Evolutionary conservation across 164 flowering plant genomes (phyloP), one percentile per base, ranked within the genome.

Genomic region (Kingdonia uniflora): DNA sequence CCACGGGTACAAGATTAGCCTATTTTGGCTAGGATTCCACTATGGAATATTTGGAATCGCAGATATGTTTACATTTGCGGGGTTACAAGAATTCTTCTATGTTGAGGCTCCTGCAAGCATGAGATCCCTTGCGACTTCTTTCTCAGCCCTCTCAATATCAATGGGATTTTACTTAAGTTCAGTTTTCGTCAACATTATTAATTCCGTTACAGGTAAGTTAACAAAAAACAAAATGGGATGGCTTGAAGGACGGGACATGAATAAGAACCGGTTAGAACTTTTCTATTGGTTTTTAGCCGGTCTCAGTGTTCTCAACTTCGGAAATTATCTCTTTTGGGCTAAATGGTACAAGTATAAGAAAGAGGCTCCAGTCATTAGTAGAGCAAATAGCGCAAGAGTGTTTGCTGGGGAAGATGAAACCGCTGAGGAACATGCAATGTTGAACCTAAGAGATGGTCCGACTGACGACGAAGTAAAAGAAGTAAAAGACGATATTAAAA

Each of bases 21-120:
- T 83, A 51, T 79, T 80, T 44, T 83, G 86, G 85, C 72, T 80
- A 14, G 70, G 81, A 0, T 84, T 83, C 2, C 87, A 80, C 58
- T 83, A 71, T 42, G 59, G 79, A 2, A 76, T 83, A 14, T 83
- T 79, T 16, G 91, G 91, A 11, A 26, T 80, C 2, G 72, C 86
- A 7, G 91, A 83, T 59, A 80, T 83, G 91, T 75, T 83, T 61
- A 80, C 91, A 2, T 84, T 84, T 0, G 91, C 80, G 14, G 91
- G 91, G 5, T 72, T 83, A 21, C 66, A 80, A 4, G 91, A 83
- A 64, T 83, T 83, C 62, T 80, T 83, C 71, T 83, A 83, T 68
- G 74, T 69, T 49, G 84, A 83, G 39, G 69, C 80, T 11, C 17
- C 69, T 39, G 64, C 72, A 56, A 83, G 84, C 47, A 83, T 79